A percentile compares a stretch with the other conserved stretches of the same genome.
Evolutionary conservation across 208 protist genomes (phyloP).

Genomic region (Leishmania turanica): DNA sequence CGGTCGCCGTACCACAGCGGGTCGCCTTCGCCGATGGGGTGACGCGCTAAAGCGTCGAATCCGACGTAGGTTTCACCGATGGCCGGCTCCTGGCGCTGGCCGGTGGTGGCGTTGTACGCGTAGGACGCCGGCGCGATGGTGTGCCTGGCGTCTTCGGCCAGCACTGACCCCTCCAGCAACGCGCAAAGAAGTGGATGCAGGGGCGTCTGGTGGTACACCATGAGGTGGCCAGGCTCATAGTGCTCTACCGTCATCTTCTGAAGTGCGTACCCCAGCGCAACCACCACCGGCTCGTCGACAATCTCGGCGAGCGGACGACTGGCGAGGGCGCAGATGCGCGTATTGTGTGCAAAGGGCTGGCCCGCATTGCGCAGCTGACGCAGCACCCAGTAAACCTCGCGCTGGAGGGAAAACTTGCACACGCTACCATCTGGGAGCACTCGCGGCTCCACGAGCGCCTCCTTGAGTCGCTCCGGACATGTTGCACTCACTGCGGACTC

Average conservation of each 20-base stretch:
- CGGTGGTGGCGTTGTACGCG: constrained; percentile 73
- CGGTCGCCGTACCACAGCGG: constrained; percentile 46
- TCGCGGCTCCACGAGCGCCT: constrained; percentile 46
- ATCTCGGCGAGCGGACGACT: constrained; percentile 48
- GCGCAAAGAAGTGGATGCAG: constrained; percentile 77
- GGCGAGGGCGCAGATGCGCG: constrained; percentile 64
- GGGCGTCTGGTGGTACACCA: constrained; percentile 81
- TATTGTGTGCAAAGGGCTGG: constrained; percentile 84
- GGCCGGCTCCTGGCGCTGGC: constrained; percentile 64
- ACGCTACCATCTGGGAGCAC: constrained; percentile 49
- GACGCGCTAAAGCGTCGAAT: constrained; percentile 42
- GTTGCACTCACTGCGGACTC: constrained; percentile 40
- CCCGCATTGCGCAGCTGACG: constrained; percentile 71
- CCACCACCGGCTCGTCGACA: constrained; percentile 68
- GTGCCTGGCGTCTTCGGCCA: constrained; percentile 61
- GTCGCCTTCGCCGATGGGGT: constrained; percentile 68
- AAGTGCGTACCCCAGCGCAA: constrained; percentile 69
- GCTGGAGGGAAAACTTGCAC: constrained; percentile 57
- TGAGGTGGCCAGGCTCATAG: constrained; percentile 76
- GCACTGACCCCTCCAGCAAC: constrained; percentile 59
- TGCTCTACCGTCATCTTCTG: constrained; percentile 75
- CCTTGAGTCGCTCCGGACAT: constrained; percentile 69
- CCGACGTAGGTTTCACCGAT: constrained; percentile 68
- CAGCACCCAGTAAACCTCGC: constrained; percentile 86
- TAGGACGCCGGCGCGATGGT: constrained; percentile 57